Evolutionary conservation across 345 rosid species (phyloP).

Genomic region (Dipteronia dyeriana): DNA sequence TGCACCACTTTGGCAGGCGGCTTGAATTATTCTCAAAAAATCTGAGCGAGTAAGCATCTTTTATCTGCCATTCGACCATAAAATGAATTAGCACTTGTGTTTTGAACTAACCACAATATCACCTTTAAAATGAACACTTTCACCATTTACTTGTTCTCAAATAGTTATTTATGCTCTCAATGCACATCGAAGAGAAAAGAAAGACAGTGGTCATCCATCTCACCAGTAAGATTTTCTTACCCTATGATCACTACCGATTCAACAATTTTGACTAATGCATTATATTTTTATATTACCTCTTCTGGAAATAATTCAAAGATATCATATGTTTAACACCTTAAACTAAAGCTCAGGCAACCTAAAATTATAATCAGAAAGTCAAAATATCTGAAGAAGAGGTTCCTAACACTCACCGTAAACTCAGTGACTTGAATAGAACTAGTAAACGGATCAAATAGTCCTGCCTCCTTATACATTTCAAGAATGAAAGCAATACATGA

Average conservation of each 20-base stretch:
- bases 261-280: background rate
- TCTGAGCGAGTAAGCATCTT: constrained; percentile 81
- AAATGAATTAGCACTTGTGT: background rate
- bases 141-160: background rate
- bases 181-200: background rate
- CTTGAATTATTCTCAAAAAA: constrained; percentile 79
- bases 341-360: background rate
- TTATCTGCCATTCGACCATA: constrained; percentile 52
- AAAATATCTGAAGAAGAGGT: background rate
- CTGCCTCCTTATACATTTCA: constrained; percentile 94
- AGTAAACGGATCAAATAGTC: constrained; percentile 73
- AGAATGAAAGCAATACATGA: constrained; percentile 92
- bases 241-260: background rate
- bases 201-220: background rate
- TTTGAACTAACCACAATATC: background rate
- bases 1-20: constrained; percentile 92
- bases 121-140: background rate
- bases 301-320: background rate
- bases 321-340: background rate
- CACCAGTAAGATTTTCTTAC: background rate
- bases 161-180: background rate
- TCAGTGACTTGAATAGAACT: constrained; percentile 85
- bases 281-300: background rate
- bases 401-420: constrained; percentile 67
- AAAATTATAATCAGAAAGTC: background rate